Evolutionary conservation across 1,284 basidiomycete genomes (phyloP).

Genomic region (Phenoliferia sp.): DNA sequence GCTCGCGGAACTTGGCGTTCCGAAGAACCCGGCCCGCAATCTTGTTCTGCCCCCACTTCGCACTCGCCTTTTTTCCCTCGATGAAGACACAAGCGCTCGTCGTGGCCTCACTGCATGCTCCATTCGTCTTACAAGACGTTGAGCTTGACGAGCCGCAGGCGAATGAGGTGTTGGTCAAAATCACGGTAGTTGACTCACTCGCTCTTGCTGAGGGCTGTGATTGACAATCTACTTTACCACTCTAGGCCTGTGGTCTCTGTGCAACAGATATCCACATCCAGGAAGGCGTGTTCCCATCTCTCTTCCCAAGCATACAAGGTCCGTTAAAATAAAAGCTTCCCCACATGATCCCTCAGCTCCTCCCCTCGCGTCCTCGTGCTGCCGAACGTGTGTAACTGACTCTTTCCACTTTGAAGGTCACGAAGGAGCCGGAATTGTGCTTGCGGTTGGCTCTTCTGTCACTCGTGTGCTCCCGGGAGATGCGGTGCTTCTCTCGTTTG

Average conservation of each 20-base stretch:
- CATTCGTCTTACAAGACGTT: conserved; percentile 14
- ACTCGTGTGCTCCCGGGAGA: conserved; percentile 7
- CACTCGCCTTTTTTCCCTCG: not conserved
- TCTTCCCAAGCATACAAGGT: conserved; percentile 10
- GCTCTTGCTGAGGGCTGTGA: not conserved
- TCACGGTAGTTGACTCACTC: not conserved
- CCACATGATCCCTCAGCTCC: not conserved
- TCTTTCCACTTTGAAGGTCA: too few relatives aligned
- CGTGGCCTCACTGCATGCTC: conserved; percentile 1
- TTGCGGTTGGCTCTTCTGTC: conserved; percentile 20
- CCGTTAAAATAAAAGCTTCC: not conserved
- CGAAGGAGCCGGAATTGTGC: conserved; percentile 26
- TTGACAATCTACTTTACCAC: not conserved
- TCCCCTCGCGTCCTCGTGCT: not conserved
- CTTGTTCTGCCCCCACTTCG: not conserved
- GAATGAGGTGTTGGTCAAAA: conserved; percentile 23
- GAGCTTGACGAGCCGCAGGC: conserved; percentile 15
- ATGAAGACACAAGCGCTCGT: conserved; percentile 25
- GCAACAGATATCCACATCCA: conserved; percentile 18
- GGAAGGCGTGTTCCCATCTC: conserved; percentile 21
- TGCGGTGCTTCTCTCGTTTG: conserved; percentile 22
- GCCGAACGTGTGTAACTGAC: too few relatives aligned
- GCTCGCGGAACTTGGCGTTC: too few relatives aligned
- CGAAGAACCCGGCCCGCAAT: too few relatives aligned
- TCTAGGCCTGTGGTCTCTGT: conserved; percentile 1